Evolutionary conservation across 2,329 filamentous ascomycete genomes (phyloP), one percentile per base, ranked within the genome.

Genomic region (Rhinocladiella similis): DNA sequence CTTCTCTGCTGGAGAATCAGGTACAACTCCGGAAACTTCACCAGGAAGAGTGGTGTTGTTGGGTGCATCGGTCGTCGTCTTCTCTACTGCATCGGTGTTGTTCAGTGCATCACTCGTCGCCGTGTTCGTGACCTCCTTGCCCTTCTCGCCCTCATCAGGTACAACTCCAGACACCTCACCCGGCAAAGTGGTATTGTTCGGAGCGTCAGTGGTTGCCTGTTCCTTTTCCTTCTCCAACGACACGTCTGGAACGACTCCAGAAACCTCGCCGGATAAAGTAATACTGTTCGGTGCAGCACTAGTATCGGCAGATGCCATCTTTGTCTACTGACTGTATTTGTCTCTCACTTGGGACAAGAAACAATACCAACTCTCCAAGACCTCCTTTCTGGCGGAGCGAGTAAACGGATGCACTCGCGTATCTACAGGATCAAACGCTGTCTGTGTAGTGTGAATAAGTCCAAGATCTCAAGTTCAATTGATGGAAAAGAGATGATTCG

Each of bases 11-110:
- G 35, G 42, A 18, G 45, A 36, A 22, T 56, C 54, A 25, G 56
- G 52, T 16, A 55, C 35, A 18, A 57, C 50, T 16, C 47, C 36
- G 19, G 60, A 61, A 16, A 59, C 54, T 39, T 63, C 59, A 12
- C 38, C 50, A 6, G 33, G 55, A 19, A 56, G 36, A 41, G 53
- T 46, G 3, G 59, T 60, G 36, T 27, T 63, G 46, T 56, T 56
- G 9, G 61, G 61, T 6, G 58, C 61, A 13, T 53, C 58, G 33
- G 58, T 61, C 14, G 59, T 59, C 5, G 53, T 36, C 50, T 57
- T 38, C 16, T 53, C 33, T 19, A 10, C 29, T 10, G 6, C 10
- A 12, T 33, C 29, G 29, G 6, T 33, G 7, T 33, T 12, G 29
- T 14, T 38, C 16, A 7, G 7, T 25, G 22, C 22, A 7, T 25